Evolutionary conservation across 768 basidiomycete species (phyloP).

Genomic region (Termitomyces sp.): DNA sequence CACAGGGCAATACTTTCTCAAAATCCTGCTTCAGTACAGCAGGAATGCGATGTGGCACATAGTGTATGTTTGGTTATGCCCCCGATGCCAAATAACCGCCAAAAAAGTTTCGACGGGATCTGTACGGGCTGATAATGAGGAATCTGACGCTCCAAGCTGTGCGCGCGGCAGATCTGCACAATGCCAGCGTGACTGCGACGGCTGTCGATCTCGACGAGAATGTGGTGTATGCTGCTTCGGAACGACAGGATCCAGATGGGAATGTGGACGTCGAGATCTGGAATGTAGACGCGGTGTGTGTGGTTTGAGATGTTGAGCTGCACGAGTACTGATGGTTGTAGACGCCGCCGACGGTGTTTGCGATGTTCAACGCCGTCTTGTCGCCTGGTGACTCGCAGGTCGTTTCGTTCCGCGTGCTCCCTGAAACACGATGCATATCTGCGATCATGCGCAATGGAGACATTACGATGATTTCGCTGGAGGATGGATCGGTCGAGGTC

Average conservation of each 20-base stretch:
- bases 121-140: conserved; percentile 35
- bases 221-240: conserved; percentile 52
- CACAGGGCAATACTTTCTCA: too few relatives aligned
- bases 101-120: conserved; percentile 13
- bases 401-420: conserved; percentile 60
- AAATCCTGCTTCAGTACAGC: too few relatives aligned
- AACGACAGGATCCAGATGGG: conserved; percentile 36
- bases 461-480: conserved; percentile 62
- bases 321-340: conserved; percentile 2
- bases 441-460: conserved; percentile 76
- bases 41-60: too few relatives aligned
- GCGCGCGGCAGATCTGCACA: conserved; percentile 18
- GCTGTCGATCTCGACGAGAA: conserved; percentile 64
- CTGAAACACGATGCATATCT: conserved; percentile 64
- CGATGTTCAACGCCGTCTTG: conserved; percentile 30
- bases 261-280: conserved; percentile 57
- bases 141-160: conserved; percentile 45
- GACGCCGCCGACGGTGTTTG: conserved; percentile 19
- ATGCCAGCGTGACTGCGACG: conserved; percentile 36
- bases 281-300: conserved; percentile 28
- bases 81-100: conserved; percentile 6
- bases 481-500: conserved; percentile 53
- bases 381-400: conserved; percentile 36
- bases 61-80: conserved; percentile 7
- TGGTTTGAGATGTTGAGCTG: background rate